Base-by-base conservation (phyloP, 768 basidiomycete genomes). In the Psilocybe tampanensis region DNA sequence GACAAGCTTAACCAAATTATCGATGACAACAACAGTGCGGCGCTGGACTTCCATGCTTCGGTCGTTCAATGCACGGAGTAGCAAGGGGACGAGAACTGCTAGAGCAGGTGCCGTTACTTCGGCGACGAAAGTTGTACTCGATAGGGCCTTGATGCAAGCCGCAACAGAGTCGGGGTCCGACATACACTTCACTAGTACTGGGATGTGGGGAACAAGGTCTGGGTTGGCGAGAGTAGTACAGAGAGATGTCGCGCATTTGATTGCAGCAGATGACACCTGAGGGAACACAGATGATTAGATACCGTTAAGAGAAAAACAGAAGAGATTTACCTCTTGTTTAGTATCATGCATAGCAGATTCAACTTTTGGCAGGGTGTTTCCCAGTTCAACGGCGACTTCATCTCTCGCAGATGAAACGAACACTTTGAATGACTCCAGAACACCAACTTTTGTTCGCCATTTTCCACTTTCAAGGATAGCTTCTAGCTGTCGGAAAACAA, bases 1-100 rank as follows among this genome's bases (percentile, higher is more conserved):
- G 41, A 98, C 96, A 59, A 98, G 90, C 75, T 98, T 98, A 74
- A 97, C 95, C 53, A 98, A 80, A 74, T 98, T 98, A 68, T 96
- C 94, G 58, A 95, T 85, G 67, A 98, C 94, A 47, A 98, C 88
- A 56, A 97, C 95, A 0, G 93, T 89, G 56, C 96, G 87, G 55
- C 96, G 89, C 69, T 96, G 94, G 18, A 95, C 92, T 65, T 97
- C 95, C 88, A 95, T 97, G 56, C 94, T 94, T 62, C 95, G 85
- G 70, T 97, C 95, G 63, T 95, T 95, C 64, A 98, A 79, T 9
- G 93, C 95, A 66, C 96, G 93, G 42, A 85, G 80, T 47, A 98
- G 80, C 21, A 98, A 84, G 7, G 96, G 96, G 7, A 95, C 94
- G 54, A 98, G 85, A 61, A 98, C 94, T 15, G 96, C 96, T 26